Conservation (phyloP, 2,329 filamentous ascomycete genomes). For the Trichoderma koningiopsis region DNA sequence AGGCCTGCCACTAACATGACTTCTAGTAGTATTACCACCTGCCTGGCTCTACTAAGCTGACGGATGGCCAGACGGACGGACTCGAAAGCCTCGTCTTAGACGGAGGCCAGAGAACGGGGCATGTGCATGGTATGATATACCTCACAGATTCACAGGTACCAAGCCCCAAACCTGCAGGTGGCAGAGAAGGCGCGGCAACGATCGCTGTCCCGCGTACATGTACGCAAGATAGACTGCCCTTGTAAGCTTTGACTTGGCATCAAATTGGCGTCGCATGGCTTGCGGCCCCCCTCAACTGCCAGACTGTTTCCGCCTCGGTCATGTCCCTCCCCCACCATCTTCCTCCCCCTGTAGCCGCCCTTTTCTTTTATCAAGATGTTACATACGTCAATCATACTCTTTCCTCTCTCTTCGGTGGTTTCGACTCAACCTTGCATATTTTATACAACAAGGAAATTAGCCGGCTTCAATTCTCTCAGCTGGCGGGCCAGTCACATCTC, state of each 20-base stretch:
- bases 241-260: conserved; percentile 2
- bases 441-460: not conserved
- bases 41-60: not conserved
- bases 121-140: not conserved
- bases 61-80: not conserved
- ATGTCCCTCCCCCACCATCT: not conserved
- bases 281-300: not conserved
- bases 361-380: not conserved
- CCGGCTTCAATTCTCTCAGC: not conserved
- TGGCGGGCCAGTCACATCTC: not conserved
- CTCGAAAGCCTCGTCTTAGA: not conserved
- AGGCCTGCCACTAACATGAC: not conserved
- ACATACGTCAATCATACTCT: not conserved
- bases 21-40: not conserved
- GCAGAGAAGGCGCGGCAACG: conserved; percentile 13
- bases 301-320: not conserved
- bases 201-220: not conserved
- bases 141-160: not conserved
- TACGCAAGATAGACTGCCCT: conserved; percentile 18
- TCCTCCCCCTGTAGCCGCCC: not conserved
- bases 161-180: not conserved
- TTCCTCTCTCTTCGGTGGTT: not conserved
- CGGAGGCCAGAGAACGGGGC: not conserved
- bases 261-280: not conserved
- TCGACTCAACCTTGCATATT: not conserved